Base-by-base conservation (phyloP, 176 grass and related monocot genomes). In the Luzula sylvatica region DNA sequence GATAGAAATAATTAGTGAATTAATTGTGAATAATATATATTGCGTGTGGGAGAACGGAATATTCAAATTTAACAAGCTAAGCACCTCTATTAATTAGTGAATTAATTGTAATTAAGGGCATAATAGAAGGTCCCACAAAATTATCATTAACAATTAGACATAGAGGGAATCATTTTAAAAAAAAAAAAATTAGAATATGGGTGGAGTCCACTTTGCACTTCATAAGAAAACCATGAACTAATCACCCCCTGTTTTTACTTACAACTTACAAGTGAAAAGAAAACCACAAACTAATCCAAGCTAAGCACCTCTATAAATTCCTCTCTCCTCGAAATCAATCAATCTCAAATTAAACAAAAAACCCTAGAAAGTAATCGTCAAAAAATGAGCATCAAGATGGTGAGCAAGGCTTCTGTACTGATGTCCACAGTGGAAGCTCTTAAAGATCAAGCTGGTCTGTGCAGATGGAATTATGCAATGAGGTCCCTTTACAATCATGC, bases 371-470 rank as follows among this genome's bases (percentile, higher is more conserved):
- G 3, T 12, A 4, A 42, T 4, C 19, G 21, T 22, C 48, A 4
- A 9, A 23, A 23, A 67, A 82, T 82, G 83, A 64, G 59, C 52
- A 55, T 23, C 35, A 47, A 56, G 5, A 15, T n/a, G 16, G 38
- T 50, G 68, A 87, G 57, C 57, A 87, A 74, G 56, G 77, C 68
- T 5, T 50, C 66, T 28, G 73, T 75, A n/a, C 70, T 83, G 50
- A 78, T 79, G 55, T 66, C 79, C 1, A 62, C 75, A 26, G 75
- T 83, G 42, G 85, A 88, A 68, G 85, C 75, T 18, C 79, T 88
- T 67, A 83, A 88, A 62, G 85, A 88, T 69, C 85, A 83, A 60
- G 79, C 46, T 13, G 75, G 85, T 5, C 67, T 88, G 28, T 88
- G 75, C 67, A 74, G 79, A 8, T 88, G 75, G 85, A 69, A 83